Percentiles rank a stretch among this genome's conserved stretches.
Conservation (phyloP, 1,139 yeast species). For the Candida dubliniensis region DNA sequence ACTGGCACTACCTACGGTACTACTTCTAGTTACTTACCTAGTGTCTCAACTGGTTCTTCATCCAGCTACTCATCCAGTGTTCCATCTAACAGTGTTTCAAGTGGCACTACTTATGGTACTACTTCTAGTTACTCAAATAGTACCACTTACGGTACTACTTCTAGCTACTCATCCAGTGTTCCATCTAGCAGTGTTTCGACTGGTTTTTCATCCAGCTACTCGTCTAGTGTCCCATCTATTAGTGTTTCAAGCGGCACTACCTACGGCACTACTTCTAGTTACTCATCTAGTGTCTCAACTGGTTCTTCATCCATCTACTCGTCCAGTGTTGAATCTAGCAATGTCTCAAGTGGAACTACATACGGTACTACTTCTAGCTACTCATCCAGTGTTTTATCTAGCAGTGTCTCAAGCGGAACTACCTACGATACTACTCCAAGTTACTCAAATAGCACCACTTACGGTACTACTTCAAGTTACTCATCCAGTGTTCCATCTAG, state of each 20-base stretch:
- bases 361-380: conserved; percentile 14
- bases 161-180: conserved; percentile 5
- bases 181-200: neutral
- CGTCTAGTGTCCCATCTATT: neutral
- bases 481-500: no score
- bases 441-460: no score
- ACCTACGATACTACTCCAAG: no score
- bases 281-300: neutral
- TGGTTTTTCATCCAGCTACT: neutral
- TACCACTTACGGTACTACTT: conserved; percentile 4
- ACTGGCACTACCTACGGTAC: no score
- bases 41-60: neutral
- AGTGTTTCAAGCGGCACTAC: no score
- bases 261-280: neutral
- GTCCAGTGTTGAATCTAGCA: neutral
- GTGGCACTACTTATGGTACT: no score
- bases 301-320: neutral
- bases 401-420: no score
- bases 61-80: neutral
- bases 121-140: neutral
- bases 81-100: neutral
- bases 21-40: neutral
- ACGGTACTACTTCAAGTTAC: no score
- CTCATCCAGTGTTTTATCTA: conserved; percentile 8
- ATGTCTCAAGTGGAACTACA: conserved; percentile 11